These are phyloP conservation scores for Phoma sp. DNA, from an alignment of 2,329 filamentous ascomycete species.

Conservation along the genomic window DNA sequence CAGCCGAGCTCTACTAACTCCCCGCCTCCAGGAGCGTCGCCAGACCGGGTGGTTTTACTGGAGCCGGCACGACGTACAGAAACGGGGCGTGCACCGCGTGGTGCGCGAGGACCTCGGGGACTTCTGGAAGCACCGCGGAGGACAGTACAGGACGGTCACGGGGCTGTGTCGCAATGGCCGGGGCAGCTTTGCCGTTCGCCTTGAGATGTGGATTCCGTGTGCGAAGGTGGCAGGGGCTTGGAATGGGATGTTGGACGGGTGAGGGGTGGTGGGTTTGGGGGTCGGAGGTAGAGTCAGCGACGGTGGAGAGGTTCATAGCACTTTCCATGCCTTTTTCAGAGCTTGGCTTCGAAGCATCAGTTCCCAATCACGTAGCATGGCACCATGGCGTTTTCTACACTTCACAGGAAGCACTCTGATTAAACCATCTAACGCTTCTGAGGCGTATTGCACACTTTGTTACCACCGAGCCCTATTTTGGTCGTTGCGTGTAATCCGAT, in stretches of 20 bases:
- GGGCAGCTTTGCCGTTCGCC: slow-evolving; percentile 8
- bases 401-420: too few species aligned
- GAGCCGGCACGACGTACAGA: neutral
- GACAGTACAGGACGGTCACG: slow-evolving; percentile 8
- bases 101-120: slow-evolving; percentile 15
- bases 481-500: too few species aligned
- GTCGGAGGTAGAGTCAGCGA: neutral
- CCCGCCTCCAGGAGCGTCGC: slow-evolving; percentile 7
- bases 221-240: neutral
- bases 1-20: neutral
- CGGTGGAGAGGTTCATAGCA: neutral
- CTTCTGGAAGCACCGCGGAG: slow-evolving; percentile 20
- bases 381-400: too few species aligned
- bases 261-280: too few species aligned
- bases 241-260: slow-evolving; percentile 1
- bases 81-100: slow-evolving; percentile 14
- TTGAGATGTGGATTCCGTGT: slow-evolving; percentile 29
- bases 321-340: neutral
- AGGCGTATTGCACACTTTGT: neutral
- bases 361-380: neutral
- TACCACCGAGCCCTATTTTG: too few species aligned
- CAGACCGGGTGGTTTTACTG: slow-evolving; percentile 23
- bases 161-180: slow-evolving; percentile 10
- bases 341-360: neutral
- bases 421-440: too few species aligned